These are phyloP conservation scores for Diaporthe sp. DNA, from an alignment of 2,329 filamentous ascomycete genomes.

Conservation along the genomic window DNA sequence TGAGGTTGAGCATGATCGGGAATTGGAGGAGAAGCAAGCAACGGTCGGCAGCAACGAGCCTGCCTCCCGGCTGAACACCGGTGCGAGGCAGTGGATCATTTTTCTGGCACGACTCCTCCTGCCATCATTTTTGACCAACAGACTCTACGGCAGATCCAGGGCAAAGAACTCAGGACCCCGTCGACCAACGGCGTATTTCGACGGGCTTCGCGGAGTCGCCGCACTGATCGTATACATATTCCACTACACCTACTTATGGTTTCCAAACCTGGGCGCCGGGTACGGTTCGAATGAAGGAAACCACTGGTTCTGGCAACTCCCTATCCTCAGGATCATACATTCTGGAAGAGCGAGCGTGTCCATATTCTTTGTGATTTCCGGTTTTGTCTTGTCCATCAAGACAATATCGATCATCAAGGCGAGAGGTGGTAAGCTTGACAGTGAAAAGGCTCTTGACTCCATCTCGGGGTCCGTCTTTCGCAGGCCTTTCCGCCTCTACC, in stretches of 20 bases:
- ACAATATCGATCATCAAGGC: constrained; percentile 46
- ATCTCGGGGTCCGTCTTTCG: constrained; percentile 47
- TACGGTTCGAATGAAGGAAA: constrained; percentile 24
- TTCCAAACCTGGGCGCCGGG: neutral
- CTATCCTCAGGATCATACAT: constrained; percentile 49
- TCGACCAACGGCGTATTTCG: constrained; percentile 44
- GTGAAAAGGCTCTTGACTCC: constrained; percentile 40
- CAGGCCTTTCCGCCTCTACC: constrained; percentile 49
- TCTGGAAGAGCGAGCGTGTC: constrained; percentile 50
- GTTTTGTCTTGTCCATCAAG: constrained; percentile 51
- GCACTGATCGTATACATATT: constrained; percentile 47
- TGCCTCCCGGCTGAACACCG: neutral
- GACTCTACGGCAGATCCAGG: neutral
- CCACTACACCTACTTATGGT: constrained; percentile 35
- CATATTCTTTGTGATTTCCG: constrained; percentile 54
- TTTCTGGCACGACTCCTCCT: neutral
- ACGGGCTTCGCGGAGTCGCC: constrained; percentile 49
- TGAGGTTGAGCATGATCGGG: neutral
- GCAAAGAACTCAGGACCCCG: neutral
- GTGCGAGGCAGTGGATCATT: neutral
- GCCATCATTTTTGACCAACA: neutral
- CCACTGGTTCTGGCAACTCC: constrained; percentile 44
- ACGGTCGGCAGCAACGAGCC: neutral
- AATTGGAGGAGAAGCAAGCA: neutral
- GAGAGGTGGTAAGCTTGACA: constrained; percentile 30